phyloP scores from a whole-genome alignment of 2,329 filamentous ascomycete genomes.

The Neopestalotiopsis rosae region DNA sequence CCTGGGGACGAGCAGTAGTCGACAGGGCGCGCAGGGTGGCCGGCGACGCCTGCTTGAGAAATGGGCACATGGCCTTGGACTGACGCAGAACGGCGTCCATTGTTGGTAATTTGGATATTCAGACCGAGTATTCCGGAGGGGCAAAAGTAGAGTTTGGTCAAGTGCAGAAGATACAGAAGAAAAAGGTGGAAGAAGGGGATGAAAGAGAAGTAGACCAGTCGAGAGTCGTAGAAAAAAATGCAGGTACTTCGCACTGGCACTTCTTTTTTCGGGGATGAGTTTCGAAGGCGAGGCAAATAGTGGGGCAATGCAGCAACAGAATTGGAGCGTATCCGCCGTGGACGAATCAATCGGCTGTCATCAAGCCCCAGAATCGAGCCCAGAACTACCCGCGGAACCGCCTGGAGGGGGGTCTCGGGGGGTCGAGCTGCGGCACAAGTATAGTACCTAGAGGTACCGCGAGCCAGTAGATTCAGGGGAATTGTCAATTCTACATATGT shows the following conservation, averaged over 20 bases:
- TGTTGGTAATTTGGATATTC: slow-evolving; percentile 32
- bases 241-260: neutral
- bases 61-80: slow-evolving; percentile 96
- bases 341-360: neutral
- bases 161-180: neutral
- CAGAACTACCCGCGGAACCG: neutral
- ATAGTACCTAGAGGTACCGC: neutral
- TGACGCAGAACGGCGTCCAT: slow-evolving; percentile 97
- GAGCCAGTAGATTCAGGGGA: neutral
- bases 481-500: no score
- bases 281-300: neutral
- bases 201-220: neutral
- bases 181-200: neutral
- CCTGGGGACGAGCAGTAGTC: slow-evolving; percentile 70
- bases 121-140: neutral
- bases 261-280: slow-evolving; percentile 1
- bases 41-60: slow-evolving; percentile 92
- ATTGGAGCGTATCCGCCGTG: neutral
- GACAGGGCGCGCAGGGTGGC: slow-evolving; percentile 90
- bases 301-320: neutral
- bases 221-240: neutral
- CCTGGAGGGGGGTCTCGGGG: neutral
- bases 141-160: neutral
- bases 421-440: neutral
- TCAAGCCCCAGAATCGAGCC: slow-evolving; percentile 14